Base-by-base conservation (phyloP, 2,329 filamentous ascomycete genomes). In the Didymosphaeria variabile region DNA sequence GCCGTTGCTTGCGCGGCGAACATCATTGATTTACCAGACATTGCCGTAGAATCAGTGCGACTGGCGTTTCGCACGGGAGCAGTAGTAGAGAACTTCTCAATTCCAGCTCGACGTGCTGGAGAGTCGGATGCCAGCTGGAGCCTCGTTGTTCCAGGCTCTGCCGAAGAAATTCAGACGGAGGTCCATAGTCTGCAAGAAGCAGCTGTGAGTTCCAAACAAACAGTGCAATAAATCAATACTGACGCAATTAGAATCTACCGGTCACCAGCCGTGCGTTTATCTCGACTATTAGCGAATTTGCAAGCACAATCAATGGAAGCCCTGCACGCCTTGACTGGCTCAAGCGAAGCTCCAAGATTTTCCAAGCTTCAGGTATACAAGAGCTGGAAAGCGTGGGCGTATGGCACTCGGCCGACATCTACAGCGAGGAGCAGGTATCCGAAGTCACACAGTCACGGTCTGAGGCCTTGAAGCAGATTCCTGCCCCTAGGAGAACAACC, bases 271-370 rank as follows among this genome's bases (percentile, higher is more conserved):
- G 57, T 38, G 50, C 44, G 2, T 55, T 50, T n/a, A 31, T 59
- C 21, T 47, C 57, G 21, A 55, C 50, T 34, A 38, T 55, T 19
- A 50, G 57, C 21, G 44, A 55, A 38, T 47, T 40, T 23, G 44
- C 45, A 59, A 55, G 57, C 38, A 59, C 57, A 21, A 55, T 59
- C 44, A 59, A 52, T 23, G 57, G 57, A n/a, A 55, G 10, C 53
- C 57, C 57, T 40, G 52, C 50, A 51, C 51, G 57, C 31, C 57
- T 59, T 31, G 40, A 59, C 12, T 59, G 57, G 57, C 44, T 59
- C n/a, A 55, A 15, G 57, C 57, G 44, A 8, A 55, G 36, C 32
- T 59, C 57, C n/a, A 34, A 50, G 21, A 12, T 50, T 19, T 45
- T 59, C 15, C 29, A 55, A 44, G 55, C 58, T 12, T 3, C 32